Evolutionary conservation across 2,329 filamentous ascomycete species (phyloP).

Genomic region (Blumeriella jaapii): DNA sequence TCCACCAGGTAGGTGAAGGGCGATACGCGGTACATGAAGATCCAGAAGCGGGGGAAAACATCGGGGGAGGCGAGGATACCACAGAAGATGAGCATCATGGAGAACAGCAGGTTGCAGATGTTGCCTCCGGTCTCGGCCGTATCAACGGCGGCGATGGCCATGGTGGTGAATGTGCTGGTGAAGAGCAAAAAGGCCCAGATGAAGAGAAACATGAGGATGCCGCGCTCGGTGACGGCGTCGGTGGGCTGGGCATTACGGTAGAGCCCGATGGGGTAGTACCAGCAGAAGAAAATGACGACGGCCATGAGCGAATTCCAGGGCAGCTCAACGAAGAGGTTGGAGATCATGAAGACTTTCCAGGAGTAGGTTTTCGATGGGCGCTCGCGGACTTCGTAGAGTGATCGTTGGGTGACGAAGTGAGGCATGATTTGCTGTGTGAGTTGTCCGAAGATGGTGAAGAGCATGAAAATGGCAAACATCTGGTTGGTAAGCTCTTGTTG

Average conservation of each 20-base stretch:
- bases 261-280: constrained; percentile 79
- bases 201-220: constrained; percentile 69
- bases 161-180: constrained; percentile 67
- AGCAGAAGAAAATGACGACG: constrained; percentile 65
- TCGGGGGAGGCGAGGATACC: constrained; percentile 55
- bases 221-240: constrained; percentile 53
- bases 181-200: constrained; percentile 67
- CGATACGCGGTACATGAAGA: constrained; percentile 72
- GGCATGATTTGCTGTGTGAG: constrained; percentile 71
- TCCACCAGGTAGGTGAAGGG: constrained; percentile 74
- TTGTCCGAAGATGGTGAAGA: constrained; percentile 61
- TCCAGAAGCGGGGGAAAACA: constrained; percentile 63
- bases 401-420: constrained; percentile 41
- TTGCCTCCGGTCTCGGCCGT: constrained; percentile 66
- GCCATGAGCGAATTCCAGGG: constrained; percentile 69
- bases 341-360: constrained; percentile 54
- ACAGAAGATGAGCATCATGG: constrained; percentile 62
- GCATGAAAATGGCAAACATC: constrained; percentile 68
- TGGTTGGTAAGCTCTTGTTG: constrained; percentile 56
- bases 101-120: constrained; percentile 65
- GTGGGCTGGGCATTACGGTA: constrained; percentile 56
- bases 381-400: constrained; percentile 59
- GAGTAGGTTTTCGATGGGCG: constrained; percentile 70
- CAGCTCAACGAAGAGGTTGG: constrained; percentile 71
- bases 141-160: constrained; percentile 66